Percentiles rank a stretch among this genome's conserved stretches.
Conservation (phyloP, 306 rosid genomes). For the Medicago arabica region DNA sequence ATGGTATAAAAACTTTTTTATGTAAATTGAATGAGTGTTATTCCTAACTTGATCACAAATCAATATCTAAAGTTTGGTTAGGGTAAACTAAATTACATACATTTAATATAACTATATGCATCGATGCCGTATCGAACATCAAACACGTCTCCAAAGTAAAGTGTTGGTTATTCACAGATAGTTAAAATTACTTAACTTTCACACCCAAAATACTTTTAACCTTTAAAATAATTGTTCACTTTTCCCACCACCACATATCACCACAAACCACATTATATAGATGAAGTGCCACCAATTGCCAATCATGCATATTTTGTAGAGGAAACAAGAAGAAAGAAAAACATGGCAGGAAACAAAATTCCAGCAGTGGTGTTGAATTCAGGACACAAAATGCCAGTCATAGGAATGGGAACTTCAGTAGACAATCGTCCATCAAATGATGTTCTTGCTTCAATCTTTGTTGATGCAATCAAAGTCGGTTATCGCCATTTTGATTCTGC, state of each 20-base stretch:
- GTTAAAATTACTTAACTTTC: too few species aligned
- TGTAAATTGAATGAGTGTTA: too few species aligned
- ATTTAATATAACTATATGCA: too few species aligned
- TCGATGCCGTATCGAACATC: too few species aligned
- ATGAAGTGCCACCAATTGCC: background rate
- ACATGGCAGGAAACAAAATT: slow-evolving; percentile 44
- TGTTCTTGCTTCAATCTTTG: slow-evolving; percentile 47
- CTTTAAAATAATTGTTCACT: background rate
- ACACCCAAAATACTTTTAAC: background rate
- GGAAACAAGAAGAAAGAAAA: background rate
- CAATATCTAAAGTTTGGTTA: too few species aligned
- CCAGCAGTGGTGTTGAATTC: slow-evolving; percentile 48
- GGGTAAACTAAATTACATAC: too few species aligned
- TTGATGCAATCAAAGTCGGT: slow-evolving; percentile 50
- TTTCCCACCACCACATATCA: background rate
- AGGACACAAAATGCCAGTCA: slow-evolving; percentile 54
- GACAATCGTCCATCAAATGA: slow-evolving; percentile 51
- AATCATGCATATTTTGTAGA: slow-evolving; percentile 25
- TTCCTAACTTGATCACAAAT: background rate
- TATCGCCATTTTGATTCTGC: slow-evolving; percentile 56
- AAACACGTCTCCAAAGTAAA: too few species aligned
- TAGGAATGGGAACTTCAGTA: slow-evolving; percentile 54
- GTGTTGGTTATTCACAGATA: too few species aligned
- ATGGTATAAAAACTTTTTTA: too few species aligned
- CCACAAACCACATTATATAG: background rate